Conservation (phyloP, 1,284 basidiomycete genomes). For the Leccinum griseonigrum region DNA sequence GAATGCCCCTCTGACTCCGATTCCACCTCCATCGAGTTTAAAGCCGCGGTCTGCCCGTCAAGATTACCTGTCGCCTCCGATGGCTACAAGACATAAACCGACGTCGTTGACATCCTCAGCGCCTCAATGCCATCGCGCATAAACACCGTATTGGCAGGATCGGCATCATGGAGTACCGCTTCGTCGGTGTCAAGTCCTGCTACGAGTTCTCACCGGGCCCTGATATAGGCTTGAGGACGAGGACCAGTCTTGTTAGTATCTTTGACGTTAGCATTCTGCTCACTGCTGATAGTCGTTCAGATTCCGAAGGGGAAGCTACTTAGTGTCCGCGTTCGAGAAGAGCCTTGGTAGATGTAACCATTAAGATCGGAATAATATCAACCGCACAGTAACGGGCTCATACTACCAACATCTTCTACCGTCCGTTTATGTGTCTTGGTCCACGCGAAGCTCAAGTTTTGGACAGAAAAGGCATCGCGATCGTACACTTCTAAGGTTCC, state of each 20-base stretch:
- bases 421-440: constrained; percentile 91
- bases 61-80: too few relatives aligned
- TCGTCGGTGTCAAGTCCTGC: too few relatives aligned
- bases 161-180: too few relatives aligned
- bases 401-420: constrained; percentile 90
- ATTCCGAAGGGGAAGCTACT: constrained; percentile 85
- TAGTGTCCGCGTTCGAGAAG: constrained; percentile 81
- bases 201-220: too few relatives aligned
- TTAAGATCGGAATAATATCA: constrained; percentile 96
- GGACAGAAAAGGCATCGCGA: constrained; percentile 73
- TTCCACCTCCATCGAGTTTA: too few relatives aligned
- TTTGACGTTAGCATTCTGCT: constrained; percentile 1
- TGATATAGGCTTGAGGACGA: constrained; percentile 83
- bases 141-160: too few relatives aligned
- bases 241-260: constrained; percentile 71
- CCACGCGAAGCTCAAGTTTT: constrained; percentile 91
- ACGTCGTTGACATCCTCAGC: too few relatives aligned
- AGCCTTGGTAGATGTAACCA: constrained; percentile 86
- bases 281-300: constrained; percentile 39
- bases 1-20: too few relatives aligned
- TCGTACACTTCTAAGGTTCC: constrained; percentile 45
- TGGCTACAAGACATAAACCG: too few relatives aligned
- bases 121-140: too few relatives aligned
- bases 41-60: too few relatives aligned
- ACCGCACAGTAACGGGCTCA: constrained; percentile 81